Evolutionary conservation across 495 filamentous ascomycete genomes (phyloP), one percentile per base, ranked within the genome.

Genomic region (Jackrogersella minutella): DNA sequence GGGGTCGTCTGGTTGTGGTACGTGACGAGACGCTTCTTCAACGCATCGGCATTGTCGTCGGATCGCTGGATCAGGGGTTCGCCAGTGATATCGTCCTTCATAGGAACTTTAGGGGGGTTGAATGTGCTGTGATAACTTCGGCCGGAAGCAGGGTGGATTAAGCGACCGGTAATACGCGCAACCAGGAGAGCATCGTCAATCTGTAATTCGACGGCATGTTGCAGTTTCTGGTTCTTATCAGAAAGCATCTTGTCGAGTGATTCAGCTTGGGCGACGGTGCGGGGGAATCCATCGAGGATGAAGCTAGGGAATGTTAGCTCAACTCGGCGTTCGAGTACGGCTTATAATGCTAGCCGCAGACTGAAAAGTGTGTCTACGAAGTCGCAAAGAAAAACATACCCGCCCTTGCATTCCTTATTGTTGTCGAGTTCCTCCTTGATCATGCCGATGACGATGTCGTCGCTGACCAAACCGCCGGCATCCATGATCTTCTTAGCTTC

Each of bases 401-500:
- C 95, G 79, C 93, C 94, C 85, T 91, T 92, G 89, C 95, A 99
- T 80, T 98, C 93, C 56, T 78, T 66, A 80, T 99, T 99, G 82
- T 85, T 91, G 68, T 96, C 90, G 17, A 99, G 85, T 85, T 99
- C 93, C 77, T 87, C 89, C 86, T 92, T 92, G 82, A 99, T 99
- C 96, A 99, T 99, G 77, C 93, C 91, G 75, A 99, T 88, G 85
- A 99, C 93, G 76, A 99, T 99, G 77, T 98, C 96, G 76, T 99
- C 95, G 79, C 92, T 97, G 73, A 99, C 95, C 57, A 99, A 86
- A 58, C 93, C 95, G 71, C 95, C 95, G 74, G 93, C 88, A 72
- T 99, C 94, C 95, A 99, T 99, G 79, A 99, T 99, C 88, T 99
- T 99, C 90, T 99, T 99, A 60, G 95, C 95, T 82, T 97, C 93